These are phyloP conservation scores for Vicia faba DNA, from an alignment of 306 rosid species.

Conservation along the genomic window DNA sequence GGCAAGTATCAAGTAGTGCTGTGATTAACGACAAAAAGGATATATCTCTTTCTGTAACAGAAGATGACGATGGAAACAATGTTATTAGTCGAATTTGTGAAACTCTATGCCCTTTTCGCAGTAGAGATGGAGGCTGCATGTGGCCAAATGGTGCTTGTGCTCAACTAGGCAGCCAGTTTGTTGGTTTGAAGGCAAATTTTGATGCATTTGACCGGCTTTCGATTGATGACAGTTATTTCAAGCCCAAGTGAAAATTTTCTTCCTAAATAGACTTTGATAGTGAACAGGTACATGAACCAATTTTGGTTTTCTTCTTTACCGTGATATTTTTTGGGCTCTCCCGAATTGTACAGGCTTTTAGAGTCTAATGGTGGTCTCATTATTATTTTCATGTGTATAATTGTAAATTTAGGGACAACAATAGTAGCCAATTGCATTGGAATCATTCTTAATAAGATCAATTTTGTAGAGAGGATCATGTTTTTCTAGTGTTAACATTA, in stretches of 20 bases:
- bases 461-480: slow-evolving; percentile 38
- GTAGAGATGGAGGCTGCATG: slow-evolving; percentile 75
- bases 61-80: slow-evolving; percentile 49
- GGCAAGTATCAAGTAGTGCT: slow-evolving; percentile 44
- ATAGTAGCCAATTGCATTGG: slow-evolving; percentile 18
- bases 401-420: slow-evolving; percentile 36
- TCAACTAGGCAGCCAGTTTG: slow-evolving; percentile 79
- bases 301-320: slow-evolving; percentile 43
- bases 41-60: slow-evolving; percentile 52
- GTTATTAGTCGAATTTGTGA: slow-evolving; percentile 63
- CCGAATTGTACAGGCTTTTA: slow-evolving; percentile 54
- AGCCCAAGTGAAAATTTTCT: slow-evolving; percentile 42
- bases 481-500: neutral
- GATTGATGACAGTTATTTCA: slow-evolving; percentile 79
- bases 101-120: slow-evolving; percentile 69
- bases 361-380: slow-evolving; percentile 47
- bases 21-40: slow-evolving; percentile 51
- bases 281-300: slow-evolving; percentile 19
- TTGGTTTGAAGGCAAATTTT: slow-evolving; percentile 86
- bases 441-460: slow-evolving; percentile 47
- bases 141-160: slow-evolving; percentile 96
- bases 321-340: slow-evolving; percentile 48
- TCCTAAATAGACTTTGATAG: slow-evolving; percentile 4
- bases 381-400: slow-evolving; percentile 18
- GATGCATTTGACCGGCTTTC: slow-evolving; percentile 89